Conservation (phyloP, 768 basidiomycete species). For the Termitomyces sp. region DNA sequence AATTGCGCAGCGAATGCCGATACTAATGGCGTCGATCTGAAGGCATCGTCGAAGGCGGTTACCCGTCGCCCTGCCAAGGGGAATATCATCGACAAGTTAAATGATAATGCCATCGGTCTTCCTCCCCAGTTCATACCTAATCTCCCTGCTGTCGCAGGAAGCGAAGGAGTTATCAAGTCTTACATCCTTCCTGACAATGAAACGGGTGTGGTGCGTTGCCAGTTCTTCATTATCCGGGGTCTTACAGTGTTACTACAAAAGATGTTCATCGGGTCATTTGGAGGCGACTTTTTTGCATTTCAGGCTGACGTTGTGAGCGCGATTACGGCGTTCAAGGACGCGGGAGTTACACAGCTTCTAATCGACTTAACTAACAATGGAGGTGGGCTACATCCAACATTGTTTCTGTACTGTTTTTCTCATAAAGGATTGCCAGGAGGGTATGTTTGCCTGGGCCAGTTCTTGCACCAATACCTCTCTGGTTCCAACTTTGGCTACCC, state of each 20-base stretch:
- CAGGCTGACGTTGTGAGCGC: slow-evolving; percentile 46
- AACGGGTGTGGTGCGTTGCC: slow-evolving; percentile 52
- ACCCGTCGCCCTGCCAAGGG: slow-evolving; percentile 24
- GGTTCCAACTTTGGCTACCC: slow-evolving; percentile 47
- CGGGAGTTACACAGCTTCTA: slow-evolving; percentile 47
- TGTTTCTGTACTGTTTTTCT: background rate
- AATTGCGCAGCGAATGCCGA: slow-evolving; percentile 50
- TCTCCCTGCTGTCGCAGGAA: slow-evolving; percentile 40
- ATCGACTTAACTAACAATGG: slow-evolving; percentile 64
- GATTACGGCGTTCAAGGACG: slow-evolving; percentile 40
- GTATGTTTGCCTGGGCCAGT: slow-evolving; percentile 58
- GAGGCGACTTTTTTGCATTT: slow-evolving; percentile 47
- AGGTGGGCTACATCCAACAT: slow-evolving; percentile 30
- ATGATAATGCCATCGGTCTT: slow-evolving; percentile 37
- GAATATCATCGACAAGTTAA: slow-evolving; percentile 40
- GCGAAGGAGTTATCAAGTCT: slow-evolving; percentile 50
- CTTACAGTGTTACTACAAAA: slow-evolving; percentile 15
- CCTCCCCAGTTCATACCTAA: slow-evolving; percentile 47
- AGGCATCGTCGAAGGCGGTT: slow-evolving; percentile 4
- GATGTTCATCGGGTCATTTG: slow-evolving; percentile 64
- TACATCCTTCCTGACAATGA: slow-evolving; percentile 52
- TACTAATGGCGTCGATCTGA: slow-evolving; percentile 52
- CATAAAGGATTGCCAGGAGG: slow-evolving; percentile 38
- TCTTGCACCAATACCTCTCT: slow-evolving; percentile 54
- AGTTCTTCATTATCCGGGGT: background rate